Evolutionary conservation across 2,329 filamentous ascomycete genomes (phyloP).

Genomic region (Dactylellina leptospora): DNA sequence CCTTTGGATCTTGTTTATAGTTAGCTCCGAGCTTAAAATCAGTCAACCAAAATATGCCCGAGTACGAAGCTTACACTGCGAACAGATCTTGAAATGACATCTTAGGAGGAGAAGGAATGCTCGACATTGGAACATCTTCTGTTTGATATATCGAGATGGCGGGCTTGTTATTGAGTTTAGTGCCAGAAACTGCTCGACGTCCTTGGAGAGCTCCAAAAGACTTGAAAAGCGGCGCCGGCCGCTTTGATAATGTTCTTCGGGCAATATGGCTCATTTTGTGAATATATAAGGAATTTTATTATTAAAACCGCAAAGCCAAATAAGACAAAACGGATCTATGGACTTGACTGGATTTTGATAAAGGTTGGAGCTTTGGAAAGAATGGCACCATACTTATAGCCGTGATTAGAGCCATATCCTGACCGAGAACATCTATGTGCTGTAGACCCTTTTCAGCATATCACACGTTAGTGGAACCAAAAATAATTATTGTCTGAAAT

Average conservation of each 20-base stretch:
- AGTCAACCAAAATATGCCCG: neutral
- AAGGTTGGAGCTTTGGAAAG: slow-evolving; percentile 1
- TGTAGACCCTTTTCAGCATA: slow-evolving; percentile 6
- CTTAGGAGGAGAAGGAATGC: slow-evolving; percentile 10
- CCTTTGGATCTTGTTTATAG: slow-evolving; percentile 20
- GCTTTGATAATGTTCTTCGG: slow-evolving; percentile 21
- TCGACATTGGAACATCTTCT: slow-evolving; percentile 10
- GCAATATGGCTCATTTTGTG: slow-evolving; percentile 12
- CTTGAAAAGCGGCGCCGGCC: slow-evolving; percentile 12
- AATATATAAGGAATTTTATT: neutral
- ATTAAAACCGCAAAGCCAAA: neutral
- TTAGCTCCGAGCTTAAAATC: neutral
- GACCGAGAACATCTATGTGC: neutral
- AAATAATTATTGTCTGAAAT: slow-evolving; percentile 4
- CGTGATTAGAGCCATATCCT: neutral
- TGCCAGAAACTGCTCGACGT: slow-evolving; percentile 19
- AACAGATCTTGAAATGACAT: slow-evolving; percentile 40
- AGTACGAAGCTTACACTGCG: slow-evolving; percentile 17
- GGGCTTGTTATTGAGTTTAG: slow-evolving; percentile 30
- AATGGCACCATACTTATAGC: slow-evolving; percentile 21
- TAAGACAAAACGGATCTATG: slow-evolving; percentile 3
- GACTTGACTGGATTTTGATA: neutral
- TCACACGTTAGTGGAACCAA: slow-evolving; percentile 12
- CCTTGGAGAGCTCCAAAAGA: slow-evolving; percentile 1
- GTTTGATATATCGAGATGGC: slow-evolving; percentile 24